Evolutionary conservation across 495 filamentous ascomycete species (phyloP), one percentile per base, ranked within the genome.

Genomic region (Hypomontagnella monticulosa): DNA sequence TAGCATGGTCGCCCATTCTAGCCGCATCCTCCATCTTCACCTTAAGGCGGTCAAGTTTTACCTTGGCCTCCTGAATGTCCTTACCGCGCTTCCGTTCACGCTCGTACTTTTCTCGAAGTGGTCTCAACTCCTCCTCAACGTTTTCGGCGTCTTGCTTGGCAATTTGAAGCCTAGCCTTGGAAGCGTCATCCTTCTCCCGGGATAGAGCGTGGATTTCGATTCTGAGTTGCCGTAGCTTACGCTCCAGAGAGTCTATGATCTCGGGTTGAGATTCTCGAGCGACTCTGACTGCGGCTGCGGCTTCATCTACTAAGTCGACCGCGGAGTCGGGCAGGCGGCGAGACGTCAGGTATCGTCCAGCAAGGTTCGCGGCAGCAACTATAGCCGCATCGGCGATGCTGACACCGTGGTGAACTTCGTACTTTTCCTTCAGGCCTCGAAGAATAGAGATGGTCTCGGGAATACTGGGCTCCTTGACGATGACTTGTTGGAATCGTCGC

Each of bases 321-420:
- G 95, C 96, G 1, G 95, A 97, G 74, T 99, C 95, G 4, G 95
- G 95, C 37, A 99, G 87, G 71, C 95, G 88, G 52, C 95, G 87
- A 30, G 87, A 87, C 1, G 95, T 98, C 32, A 99, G 85, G 63
- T 98, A 99, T 14, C 95, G 89, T 30, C 93, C 88, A 23, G 95
- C 95, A 12, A 98, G 87, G 15, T 84, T 94, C 10, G 95, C 93
- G 9, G 96, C 91, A 37, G 93, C 81, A 5, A 99, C 93, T 61
- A 99, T 93, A 67, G 95, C 94, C 68, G 87, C 89, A 67, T 99
- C 95, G 9, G 92, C 83, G 69, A 99, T 97, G 71, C 85, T 97
- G 72, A 99, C 96, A 85, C 93, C 93, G 76, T 99, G 95, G 79
- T 99, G 95, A 14, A 96, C 91, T 75, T 99, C 95, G 76, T 97